Evolutionary conservation across 1,284 basidiomycete genomes (phyloP).

Genomic region (Trametes versicolor): DNA sequence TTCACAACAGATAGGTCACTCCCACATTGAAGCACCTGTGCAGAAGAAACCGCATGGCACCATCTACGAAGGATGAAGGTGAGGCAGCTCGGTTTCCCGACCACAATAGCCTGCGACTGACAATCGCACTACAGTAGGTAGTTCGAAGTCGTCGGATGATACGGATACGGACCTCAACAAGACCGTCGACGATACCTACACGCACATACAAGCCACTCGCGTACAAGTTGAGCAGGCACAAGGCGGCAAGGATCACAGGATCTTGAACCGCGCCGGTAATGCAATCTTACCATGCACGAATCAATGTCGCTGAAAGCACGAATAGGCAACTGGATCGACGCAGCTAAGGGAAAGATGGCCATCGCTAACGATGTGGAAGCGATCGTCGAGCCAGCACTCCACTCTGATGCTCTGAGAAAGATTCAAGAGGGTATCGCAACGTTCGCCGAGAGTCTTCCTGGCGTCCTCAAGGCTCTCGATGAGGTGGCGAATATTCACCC

Average conservation of each 20-base stretch:
- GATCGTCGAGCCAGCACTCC: not conserved
- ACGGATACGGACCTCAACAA: not conserved
- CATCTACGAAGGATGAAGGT: too few species aligned
- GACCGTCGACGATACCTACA: not conserved
- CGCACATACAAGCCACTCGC: not conserved
- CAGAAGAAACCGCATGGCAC: too few species aligned
- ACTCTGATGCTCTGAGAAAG: conserved; percentile 10
- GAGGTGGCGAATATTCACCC: conserved; percentile 40
- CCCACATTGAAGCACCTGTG: too few species aligned
- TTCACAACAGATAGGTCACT: too few species aligned
- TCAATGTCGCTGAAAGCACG: too few species aligned
- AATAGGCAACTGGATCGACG: not conserved
- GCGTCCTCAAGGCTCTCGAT: conserved; percentile 37
- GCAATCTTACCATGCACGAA: too few species aligned
- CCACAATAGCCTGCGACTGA: too few species aligned
- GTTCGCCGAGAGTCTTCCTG: conserved; percentile 37
- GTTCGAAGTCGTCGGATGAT: not conserved
- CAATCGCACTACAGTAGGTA: too few species aligned
- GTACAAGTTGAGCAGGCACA: not conserved
- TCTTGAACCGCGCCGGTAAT: not conserved
- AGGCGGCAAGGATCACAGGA: not conserved
- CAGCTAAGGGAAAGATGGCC: not conserved
- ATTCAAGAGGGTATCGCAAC: conserved; percentile 26
- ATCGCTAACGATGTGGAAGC: not conserved
- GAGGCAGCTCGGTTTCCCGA: too few species aligned